Base-by-base conservation (phyloP, 257 asterid genomes). In the Linderniella brevidens region DNA sequence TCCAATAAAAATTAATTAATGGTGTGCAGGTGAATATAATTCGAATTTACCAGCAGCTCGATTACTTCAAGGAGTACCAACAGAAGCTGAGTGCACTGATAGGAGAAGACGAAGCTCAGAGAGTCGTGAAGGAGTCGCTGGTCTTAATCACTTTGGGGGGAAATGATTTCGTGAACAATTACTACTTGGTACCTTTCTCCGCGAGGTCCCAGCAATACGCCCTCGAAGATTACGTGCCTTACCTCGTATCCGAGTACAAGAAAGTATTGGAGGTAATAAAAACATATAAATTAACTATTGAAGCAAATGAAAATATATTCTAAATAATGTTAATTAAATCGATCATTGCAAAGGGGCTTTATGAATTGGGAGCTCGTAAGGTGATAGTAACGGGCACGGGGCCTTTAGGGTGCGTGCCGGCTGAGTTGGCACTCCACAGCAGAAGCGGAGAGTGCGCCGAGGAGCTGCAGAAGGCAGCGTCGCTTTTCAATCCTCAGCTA, bases 101-200 rank as follows among this genome's bases (percentile, higher is more conserved):
- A 29, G 95, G 95, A 9, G 54, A 52, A 38, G 66, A 49, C 7
- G 58, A 57, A 41, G 46, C 86, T 0, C 58, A 53, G 14, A 4
- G 16, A 19, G 75, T 62, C 0, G 93, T 84, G 13, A 75, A 70
- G 41, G 54, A 49, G 15, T 90, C 78, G 0, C 64, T 84, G 0
- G 73, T 80, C n/a, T 76, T 84, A n/a, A 80, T 84, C 47, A 73
- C 80, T 0, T 67, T 84, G 4, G 93, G 93, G 1, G 93, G 93
- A 10, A 84, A 84, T 37, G 95, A 84, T 61, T 84, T 46, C 53
- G 88, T 84, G 47, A 84, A 84, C 59, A 84, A 84, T 62, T 80
- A 84, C 60, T 80, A 72, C 62, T 29, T 80, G 40, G 50, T 78
- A 3, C 92, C 95, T 4, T 8, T 75, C 0, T 57, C 69, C 11